A percentile compares a stretch with the other conserved stretches of the same genome.
phyloP scores from a whole-genome alignment of 2,329 filamentous ascomycete species.

The Cladophialophora yegresii region DNA sequence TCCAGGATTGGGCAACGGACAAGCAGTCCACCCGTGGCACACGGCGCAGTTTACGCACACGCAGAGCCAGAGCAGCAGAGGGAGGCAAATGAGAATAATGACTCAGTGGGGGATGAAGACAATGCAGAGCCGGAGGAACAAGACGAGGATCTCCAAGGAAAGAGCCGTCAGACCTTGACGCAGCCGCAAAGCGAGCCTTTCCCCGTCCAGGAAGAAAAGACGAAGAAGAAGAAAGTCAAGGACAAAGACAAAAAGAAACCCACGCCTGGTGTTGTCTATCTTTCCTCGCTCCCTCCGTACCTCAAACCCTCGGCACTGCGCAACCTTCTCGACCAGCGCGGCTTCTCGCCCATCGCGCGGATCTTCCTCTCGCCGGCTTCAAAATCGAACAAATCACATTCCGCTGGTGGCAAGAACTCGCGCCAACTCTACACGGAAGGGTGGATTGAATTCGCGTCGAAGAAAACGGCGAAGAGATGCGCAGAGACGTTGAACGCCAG shows the following conservation, averaged over 20 bases:
- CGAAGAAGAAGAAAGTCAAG: not conserved
- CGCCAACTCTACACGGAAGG: slow-evolving; percentile 49
- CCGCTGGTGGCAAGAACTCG: slow-evolving; percentile 43
- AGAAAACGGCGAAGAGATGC: slow-evolving; percentile 49
- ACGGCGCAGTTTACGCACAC: not conserved
- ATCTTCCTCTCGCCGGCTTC: slow-evolving; percentile 48
- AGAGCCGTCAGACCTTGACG: not conserved
- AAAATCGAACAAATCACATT: slow-evolving; percentile 16
- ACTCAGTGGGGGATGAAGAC: not conserved
- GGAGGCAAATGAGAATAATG: not conserved
- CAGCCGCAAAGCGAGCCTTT: slow-evolving; percentile 52
- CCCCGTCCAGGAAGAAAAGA: slow-evolving; percentile 57
- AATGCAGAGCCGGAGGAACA: not conserved
- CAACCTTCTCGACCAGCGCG: slow-evolving; percentile 45
- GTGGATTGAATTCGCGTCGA: slow-evolving; percentile 52
- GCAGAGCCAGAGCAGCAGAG: not conserved
- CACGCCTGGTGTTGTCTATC: slow-evolving; percentile 46
- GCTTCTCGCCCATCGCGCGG: slow-evolving; percentile 48
- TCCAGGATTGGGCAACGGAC: slow-evolving; percentile 41
- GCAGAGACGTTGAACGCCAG: slow-evolving; percentile 50
- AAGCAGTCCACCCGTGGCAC: not conserved
- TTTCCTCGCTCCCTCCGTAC: slow-evolving; percentile 51
- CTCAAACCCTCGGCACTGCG: slow-evolving; percentile 53
- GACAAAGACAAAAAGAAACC: slow-evolving; percentile 32
- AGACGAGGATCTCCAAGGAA: not conserved